Base-by-base conservation (phyloP, 139 green algal genomes). In the Mesotaenium endlicherianum region DNA sequence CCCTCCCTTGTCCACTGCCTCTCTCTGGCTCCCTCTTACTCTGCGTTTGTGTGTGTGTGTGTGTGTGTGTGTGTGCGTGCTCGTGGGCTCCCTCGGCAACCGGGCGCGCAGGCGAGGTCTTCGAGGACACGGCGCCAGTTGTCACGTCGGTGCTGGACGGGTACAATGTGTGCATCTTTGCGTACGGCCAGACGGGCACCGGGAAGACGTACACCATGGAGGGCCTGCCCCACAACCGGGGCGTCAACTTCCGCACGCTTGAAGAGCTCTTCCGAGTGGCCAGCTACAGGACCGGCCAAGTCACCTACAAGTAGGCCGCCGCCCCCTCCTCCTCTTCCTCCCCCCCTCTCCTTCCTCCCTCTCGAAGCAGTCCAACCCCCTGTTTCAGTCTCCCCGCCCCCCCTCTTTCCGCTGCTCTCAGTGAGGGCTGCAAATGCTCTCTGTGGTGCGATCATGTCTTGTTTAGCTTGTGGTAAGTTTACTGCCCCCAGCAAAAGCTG, bases 71-170 rank as follows among this genome's bases (percentile, higher is more conserved):
- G 14, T 59, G 14, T n/a, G n/a, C n/a, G n/a, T n/a, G n/a, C n/a
- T n/a, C n/a, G n/a, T n/a, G n/a, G n/a, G n/a, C n/a, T n/a, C n/a
- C n/a, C n/a, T n/a, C n/a, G n/a, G n/a, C n/a, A n/a, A n/a, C n/a
- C n/a, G n/a, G n/a, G 36, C n/a, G 36, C 41, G 49, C 80, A 86
- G 80, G 20, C 11, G 74, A 83, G 40, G 93, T 98, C 60, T 98
- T 97, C 88, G 91, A 93, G 69, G 95, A 98, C 82, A 94, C 97
- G 72, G 91, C 91, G 34, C 91, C 94, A 80, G 92, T 98, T 41
- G 91, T 97, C 38, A 93, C 93, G 82, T 93, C 82, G 64, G 94
- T 93, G 1, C 82, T 98, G 70, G 95, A 98, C 80, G 95, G 95
- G 2, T 95, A 97, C 84, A 97, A 97, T 80, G 93, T 97, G 40